phyloP scores from a whole-genome alignment of 352 stramenopile species.

The Phytophthora sp. region DNA sequence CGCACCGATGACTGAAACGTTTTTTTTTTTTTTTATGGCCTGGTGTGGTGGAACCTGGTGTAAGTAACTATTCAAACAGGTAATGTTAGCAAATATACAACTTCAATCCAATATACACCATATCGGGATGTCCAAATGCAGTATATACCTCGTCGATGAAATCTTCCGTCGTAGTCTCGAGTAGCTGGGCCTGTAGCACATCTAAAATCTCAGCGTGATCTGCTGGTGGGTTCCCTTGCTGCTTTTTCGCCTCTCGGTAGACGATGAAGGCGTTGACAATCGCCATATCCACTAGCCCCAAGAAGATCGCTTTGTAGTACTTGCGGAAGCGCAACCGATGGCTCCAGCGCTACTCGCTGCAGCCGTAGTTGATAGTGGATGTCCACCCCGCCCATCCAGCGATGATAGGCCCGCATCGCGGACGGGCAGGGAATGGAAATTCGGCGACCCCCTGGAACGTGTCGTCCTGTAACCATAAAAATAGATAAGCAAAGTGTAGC shows the following conservation, averaged over 20 bases:
- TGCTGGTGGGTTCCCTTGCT: too few species aligned
- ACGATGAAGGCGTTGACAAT: constrained; percentile 32
- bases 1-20: too few species aligned
- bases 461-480: constrained; percentile 5
- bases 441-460: neutral
- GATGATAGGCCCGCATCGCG: constrained; percentile 9
- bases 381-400: constrained; percentile 21
- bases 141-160: neutral
- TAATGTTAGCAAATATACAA: too few species aligned
- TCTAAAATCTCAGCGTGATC: constrained; percentile 18
- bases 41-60: too few species aligned
- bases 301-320: constrained; percentile 34
- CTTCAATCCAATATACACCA: too few species aligned
- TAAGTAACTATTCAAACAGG: too few species aligned
- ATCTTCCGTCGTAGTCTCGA: neutral
- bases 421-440: constrained; percentile 13
- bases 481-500: neutral
- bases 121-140: too few species aligned
- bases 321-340: constrained; percentile 10
- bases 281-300: constrained; percentile 31
- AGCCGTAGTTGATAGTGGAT: constrained; percentile 26
- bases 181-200: constrained; percentile 22
- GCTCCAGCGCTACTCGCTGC: constrained; percentile 10
- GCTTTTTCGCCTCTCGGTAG: too few species aligned
- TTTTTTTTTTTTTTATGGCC: too few species aligned